Base-by-base conservation (phyloP, 192 early-diverging fungal species). In the Diversispora epigaea region DNA sequence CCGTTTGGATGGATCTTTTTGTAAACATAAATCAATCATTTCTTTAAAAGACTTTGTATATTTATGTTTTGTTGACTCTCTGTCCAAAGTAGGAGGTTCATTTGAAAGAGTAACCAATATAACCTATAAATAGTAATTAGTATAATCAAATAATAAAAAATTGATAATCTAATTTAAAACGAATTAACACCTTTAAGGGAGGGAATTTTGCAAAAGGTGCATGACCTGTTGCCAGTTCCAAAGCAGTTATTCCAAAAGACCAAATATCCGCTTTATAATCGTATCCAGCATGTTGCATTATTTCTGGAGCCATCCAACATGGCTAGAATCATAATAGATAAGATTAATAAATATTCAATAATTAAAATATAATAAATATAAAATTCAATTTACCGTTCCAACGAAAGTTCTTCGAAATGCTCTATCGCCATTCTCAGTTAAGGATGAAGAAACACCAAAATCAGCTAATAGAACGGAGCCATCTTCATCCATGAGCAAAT, bases 261-360 rank as follows among this genome's bases (percentile, higher is more conserved):
- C 94, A 95, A 62, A 95, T 93, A 76, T 95, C 94, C 3, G 94
- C 94, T 77, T 94, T 94, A 77, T 89, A 94, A 76, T 94, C 91
- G 81, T 95, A 95, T 2, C 90, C 92, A 11, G 87, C 86, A 76
- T 95, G 94, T 71, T 95, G 92, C 94, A 95, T 95, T n/a, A 95
- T 93, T 77, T 95, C 87, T 6, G 93, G 88, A 49, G 89, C 87
- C 88, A 91, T 87, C 85, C 85, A 89, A 70, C 87, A 89, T 25
- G 87, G 87, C 73, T 81, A 73, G 43, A 19, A 17, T 7, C 4
- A 54, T 54, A 11, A 54, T 2, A 32, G 25, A 32, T 32, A 12
- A 25, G 19, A 44, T 44, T 64, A 41, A 64, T 44, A 17, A n/a
- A n/a, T 17, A 44, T 3, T 7, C 41, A 40, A 6, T n/a, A n/a